Percentiles rank a stretch among this genome's conserved stretches.
Conservation (phyloP, 2,329 filamentous ascomycete species). For the Colletotrichum karsti region DNA sequence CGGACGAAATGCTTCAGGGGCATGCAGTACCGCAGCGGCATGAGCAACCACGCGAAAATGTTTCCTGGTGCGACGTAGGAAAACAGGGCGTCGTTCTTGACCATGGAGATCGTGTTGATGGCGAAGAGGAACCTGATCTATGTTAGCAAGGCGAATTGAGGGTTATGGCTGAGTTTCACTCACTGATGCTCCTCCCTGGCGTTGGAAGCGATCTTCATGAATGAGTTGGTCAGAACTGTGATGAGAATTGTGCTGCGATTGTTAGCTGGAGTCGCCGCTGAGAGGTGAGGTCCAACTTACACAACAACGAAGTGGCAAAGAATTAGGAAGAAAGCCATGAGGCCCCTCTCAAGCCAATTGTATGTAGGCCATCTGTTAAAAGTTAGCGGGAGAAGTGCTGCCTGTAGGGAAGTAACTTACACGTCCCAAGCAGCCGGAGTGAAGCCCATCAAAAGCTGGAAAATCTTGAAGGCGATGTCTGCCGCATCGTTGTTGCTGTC, state of each 20-base stretch:
- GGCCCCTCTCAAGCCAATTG: slow-evolving; percentile 78
- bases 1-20: slow-evolving; percentile 83
- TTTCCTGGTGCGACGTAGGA: slow-evolving; percentile 93
- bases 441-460: slow-evolving; percentile 95
- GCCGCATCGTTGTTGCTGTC: slow-evolving; percentile 74
- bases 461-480: slow-evolving; percentile 87
- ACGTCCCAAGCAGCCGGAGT: slow-evolving; percentile 95
- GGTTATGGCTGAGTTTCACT: slow-evolving; percentile 34
- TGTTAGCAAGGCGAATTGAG: slow-evolving; percentile 18
- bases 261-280: not conserved
- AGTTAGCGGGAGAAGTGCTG: not conserved
- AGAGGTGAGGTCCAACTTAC: slow-evolving; percentile 48
- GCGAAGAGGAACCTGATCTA: slow-evolving; percentile 79
- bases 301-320: slow-evolving; percentile 96
- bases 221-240: slow-evolving; percentile 95
- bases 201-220: slow-evolving; percentile 94
- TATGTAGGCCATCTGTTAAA: slow-evolving; percentile 73
- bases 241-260: slow-evolving; percentile 79
- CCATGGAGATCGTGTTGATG: slow-evolving; percentile 97
- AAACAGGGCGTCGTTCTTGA: slow-evolving; percentile 96
- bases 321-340: slow-evolving; percentile 86
- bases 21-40: slow-evolving; percentile 82
- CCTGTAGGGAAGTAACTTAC: slow-evolving; percentile 50
- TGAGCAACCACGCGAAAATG: slow-evolving; percentile 88
- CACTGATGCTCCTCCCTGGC: slow-evolving; percentile 88